Evolutionary conservation across 306 rosid genomes (phyloP).

Genomic region (Vigna radiata): DNA sequence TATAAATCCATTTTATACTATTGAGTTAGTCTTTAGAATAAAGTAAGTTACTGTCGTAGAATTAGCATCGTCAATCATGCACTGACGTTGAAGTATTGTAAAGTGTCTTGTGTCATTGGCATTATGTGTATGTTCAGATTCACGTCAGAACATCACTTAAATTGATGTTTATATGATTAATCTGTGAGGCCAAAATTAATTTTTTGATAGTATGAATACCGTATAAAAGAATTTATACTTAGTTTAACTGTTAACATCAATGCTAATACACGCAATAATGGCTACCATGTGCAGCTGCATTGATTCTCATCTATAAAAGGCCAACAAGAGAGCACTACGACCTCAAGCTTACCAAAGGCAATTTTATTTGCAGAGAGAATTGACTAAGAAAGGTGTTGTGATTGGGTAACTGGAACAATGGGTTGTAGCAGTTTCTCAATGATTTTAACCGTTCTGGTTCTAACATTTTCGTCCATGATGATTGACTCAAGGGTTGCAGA

Average conservation of each 20-base stretch:
- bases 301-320: conserved; percentile 47
- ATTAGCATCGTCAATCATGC: not conserved
- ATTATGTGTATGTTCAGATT: no score
- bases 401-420: conserved; percentile 46
- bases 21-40: no score
- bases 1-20: no score
- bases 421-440: conserved; percentile 40
- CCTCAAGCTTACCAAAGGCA: conserved; percentile 11
- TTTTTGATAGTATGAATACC: no score
- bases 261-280: no score
- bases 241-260: no score
- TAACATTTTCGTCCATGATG: conserved; percentile 42
- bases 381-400: not conserved
- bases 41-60: not conserved
- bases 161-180: no score
- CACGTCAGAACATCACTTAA: no score
- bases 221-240: no score
- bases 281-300: not conserved
- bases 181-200: no score
- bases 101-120: not conserved
- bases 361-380: not conserved
- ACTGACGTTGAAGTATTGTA: not conserved
- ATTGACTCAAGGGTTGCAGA: conserved; percentile 42
- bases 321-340: not conserved
- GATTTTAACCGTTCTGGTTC: conserved; percentile 43